These are phyloP conservation scores for Fallopia convolvulus DNA, from an alignment of 148 eudicot species.

Conservation along the genomic window DNA sequence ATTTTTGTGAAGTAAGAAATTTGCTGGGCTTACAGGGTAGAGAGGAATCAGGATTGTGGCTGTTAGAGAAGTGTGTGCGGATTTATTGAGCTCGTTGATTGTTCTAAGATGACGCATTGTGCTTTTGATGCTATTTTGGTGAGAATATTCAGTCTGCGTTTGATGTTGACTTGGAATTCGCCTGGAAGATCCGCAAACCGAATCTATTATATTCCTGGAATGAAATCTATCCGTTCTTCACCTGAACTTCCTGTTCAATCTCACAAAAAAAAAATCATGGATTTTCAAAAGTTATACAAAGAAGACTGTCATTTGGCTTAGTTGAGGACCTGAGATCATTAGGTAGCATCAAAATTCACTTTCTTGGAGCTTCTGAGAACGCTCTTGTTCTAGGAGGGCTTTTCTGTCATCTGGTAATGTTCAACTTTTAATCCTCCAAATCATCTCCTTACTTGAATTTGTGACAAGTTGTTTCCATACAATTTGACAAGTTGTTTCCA, in stretches of 20 bases:
- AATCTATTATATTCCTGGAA: not conserved
- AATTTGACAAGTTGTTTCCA: too few species aligned
- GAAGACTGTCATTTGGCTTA: too few species aligned
- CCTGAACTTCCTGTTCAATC: not conserved
- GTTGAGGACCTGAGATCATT: too few species aligned
- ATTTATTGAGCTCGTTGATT: not conserved
- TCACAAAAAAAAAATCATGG: not conserved
- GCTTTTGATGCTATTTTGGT: not conserved
- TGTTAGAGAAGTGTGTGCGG: not conserved
- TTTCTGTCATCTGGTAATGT: too few species aligned
- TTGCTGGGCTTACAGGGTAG: slow-evolving; percentile 27
- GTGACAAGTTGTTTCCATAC: too few species aligned
- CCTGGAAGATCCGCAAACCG: not conserved
- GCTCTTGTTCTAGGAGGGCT: too few species aligned
- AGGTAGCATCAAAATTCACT: too few species aligned
- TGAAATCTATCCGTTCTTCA: not conserved
- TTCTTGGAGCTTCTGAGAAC: not conserved
- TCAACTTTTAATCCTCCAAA: too few species aligned
- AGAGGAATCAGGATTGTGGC: not conserved
- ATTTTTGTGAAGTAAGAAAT: slow-evolving; percentile 18
- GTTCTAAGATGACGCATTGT: slow-evolving; percentile 5
- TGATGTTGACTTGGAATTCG: not conserved
- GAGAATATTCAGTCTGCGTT: not conserved
- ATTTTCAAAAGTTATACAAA: too few species aligned
- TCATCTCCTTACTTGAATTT: too few species aligned